Evolutionary conservation across 2,329 filamentous ascomycete genomes (phyloP).

Genomic region (Aspergillus sp.): DNA sequence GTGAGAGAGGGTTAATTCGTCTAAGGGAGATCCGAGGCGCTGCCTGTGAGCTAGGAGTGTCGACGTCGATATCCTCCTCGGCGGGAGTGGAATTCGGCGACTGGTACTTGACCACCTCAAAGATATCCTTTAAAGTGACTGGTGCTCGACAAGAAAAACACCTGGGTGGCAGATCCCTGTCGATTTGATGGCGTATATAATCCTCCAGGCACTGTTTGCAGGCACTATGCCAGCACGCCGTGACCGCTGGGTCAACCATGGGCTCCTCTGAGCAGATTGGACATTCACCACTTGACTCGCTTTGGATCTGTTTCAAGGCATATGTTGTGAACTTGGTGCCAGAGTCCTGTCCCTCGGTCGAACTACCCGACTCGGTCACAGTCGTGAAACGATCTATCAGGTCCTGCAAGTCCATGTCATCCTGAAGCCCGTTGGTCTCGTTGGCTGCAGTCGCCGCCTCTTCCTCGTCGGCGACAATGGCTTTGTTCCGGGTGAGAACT

Average conservation of each 20-base stretch:
- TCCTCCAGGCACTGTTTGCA: constrained; percentile 89
- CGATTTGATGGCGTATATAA: constrained; percentile 78
- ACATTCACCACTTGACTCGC: constrained; percentile 80
- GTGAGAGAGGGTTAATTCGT: constrained; percentile 56
- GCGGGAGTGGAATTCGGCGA: constrained; percentile 38
- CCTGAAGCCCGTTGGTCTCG: constrained; percentile 68
- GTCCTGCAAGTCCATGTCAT: constrained; percentile 90
- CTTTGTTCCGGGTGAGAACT: constrained; percentile 74
- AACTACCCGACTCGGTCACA: constrained; percentile 51
- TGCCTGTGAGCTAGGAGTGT: constrained; percentile 29
- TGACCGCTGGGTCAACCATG: constrained; percentile 90
- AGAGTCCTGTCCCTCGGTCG: constrained; percentile 40
- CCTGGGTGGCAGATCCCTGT: constrained; percentile 64
- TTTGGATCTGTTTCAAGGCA: constrained; percentile 82
- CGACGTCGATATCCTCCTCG: constrained; percentile 32
- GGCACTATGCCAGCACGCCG: constrained; percentile 94
- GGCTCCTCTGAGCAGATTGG: constrained; percentile 92
- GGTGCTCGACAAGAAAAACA: constrained; percentile 87
- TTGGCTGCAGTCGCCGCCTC: constrained; percentile 72
- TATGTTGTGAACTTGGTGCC: constrained; percentile 74
- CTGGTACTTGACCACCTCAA: constrained; percentile 77
- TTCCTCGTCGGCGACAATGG: constrained; percentile 78
- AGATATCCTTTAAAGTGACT: constrained; percentile 76
- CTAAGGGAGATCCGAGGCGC: constrained; percentile 51
- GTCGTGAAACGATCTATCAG: constrained; percentile 78